Evolutionary conservation across 2,329 filamentous ascomycete genomes (phyloP).

Genomic region (Boeremia exigua): DNA sequence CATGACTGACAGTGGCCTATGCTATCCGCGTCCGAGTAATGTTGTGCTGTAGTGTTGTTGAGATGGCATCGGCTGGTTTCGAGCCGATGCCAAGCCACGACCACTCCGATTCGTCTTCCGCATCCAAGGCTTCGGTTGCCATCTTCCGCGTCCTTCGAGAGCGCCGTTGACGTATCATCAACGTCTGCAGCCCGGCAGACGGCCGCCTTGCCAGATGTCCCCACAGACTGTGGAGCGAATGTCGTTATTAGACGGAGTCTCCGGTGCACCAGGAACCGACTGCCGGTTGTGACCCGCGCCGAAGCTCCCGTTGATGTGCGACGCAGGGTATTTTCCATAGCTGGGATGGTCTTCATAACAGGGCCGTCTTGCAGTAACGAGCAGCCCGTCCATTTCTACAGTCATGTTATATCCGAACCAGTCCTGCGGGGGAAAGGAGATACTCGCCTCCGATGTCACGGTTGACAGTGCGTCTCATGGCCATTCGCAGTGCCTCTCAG

Average conservation of each 20-base stretch:
- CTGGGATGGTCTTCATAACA: background rate
- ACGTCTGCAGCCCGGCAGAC: background rate
- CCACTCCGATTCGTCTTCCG: background rate
- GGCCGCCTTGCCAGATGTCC: background rate
- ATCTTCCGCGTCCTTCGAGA: background rate
- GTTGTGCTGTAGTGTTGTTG: background rate
- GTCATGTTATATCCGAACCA: background rate
- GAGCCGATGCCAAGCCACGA: background rate
- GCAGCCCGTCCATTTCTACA: background rate
- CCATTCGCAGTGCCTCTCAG: background rate
- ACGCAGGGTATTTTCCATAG: no score
- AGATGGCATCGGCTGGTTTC: background rate
- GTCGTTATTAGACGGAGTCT: background rate
- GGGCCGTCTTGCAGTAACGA: background rate
- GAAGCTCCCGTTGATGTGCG: no score
- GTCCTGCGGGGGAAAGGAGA: background rate
- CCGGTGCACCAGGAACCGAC: background rate
- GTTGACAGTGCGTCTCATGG: background rate
- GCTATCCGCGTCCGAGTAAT: background rate
- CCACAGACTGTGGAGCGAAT: background rate
- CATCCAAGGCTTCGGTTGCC: background rate
- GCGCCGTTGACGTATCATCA: background rate
- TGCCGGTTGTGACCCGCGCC: background rate
- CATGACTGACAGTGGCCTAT: background rate
- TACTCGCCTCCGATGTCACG: background rate